Evolutionary conservation across 1,284 basidiomycete species (phyloP).

Genomic region (Cryptococcus sp.): DNA sequence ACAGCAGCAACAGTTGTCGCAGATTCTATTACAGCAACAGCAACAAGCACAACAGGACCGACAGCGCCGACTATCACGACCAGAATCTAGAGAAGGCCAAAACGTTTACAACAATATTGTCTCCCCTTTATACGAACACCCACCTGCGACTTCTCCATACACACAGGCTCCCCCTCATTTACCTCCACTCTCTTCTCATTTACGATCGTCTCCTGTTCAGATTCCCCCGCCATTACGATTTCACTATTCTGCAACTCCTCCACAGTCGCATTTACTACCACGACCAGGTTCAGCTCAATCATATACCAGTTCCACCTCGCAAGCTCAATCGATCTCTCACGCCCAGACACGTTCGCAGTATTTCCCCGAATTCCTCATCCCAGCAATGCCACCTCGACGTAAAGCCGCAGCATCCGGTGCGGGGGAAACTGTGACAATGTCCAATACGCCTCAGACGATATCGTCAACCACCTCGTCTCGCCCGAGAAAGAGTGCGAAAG

Average conservation of each 20-base stretch:
- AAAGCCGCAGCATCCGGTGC: slow-evolving; percentile 19
- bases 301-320: not conserved
- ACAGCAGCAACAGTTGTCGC: slow-evolving; percentile 2
- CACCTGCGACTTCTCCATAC: not conserved
- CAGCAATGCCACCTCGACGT: slow-evolving; percentile 35
- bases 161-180: not conserved
- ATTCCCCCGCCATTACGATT: slow-evolving; percentile 42
- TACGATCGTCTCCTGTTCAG: slow-evolving; percentile 23
- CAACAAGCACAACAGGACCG: slow-evolving; percentile 4
- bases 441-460: slow-evolving; percentile 10
- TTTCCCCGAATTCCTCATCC: not conserved
- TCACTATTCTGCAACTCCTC: slow-evolving; percentile 39
- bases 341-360: not conserved
- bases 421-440: slow-evolving; percentile 4
- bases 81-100: no score
- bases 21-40: slow-evolving; percentile 8
- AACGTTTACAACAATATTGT: slow-evolving; percentile 2
- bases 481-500: slow-evolving; percentile 14
- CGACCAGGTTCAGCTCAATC: not conserved
- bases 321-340: not conserved
- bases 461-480: slow-evolving; percentile 11
- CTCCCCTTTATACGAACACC: slow-evolving; percentile 6
- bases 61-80: slow-evolving; percentile 6
- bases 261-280: not conserved
- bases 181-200: slow-evolving; percentile 1